Conservation (phyloP, 176 grass and related monocot genomes). For the Echinochloa phyllopogon region DNA sequence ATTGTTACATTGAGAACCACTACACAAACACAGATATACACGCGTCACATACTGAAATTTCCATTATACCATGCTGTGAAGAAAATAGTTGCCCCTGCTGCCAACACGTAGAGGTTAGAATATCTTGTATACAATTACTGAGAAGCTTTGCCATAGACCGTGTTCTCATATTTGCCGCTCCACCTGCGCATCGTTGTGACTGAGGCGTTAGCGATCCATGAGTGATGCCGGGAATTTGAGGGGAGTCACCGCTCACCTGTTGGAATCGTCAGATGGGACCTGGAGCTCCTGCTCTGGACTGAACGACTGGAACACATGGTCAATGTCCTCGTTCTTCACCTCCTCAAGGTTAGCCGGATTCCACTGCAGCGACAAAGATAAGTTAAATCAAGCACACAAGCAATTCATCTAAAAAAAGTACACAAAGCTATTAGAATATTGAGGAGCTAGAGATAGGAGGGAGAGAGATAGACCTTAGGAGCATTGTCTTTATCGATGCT, state of each 20-base stretch:
- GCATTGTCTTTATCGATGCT: slow-evolving; percentile 93
- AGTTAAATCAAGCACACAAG: slow-evolving; percentile 5
- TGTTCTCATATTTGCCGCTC: slow-evolving; percentile 81
- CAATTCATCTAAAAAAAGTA: no score
- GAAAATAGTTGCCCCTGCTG: not conserved
- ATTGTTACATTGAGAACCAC: slow-evolving; percentile 16
- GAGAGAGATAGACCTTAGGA: slow-evolving; percentile 66
- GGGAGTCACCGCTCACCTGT: slow-evolving; percentile 48
- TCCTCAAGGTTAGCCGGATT: slow-evolving; percentile 64
- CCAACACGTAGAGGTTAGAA: not conserved
- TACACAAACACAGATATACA: slow-evolving; percentile 10
- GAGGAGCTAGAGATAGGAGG: not conserved
- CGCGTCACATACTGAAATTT: not conserved
- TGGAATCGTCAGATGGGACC: slow-evolving; percentile 62
- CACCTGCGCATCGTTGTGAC: slow-evolving; percentile 54
- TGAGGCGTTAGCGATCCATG: not conserved
- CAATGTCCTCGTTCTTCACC: slow-evolving; percentile 69
- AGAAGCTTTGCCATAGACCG: slow-evolving; percentile 52
- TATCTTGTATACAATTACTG: not conserved
- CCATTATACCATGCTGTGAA: not conserved
- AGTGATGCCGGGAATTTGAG: slow-evolving; percentile 5
- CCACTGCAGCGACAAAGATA: slow-evolving; percentile 62
- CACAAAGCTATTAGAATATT: not conserved
- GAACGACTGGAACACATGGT: slow-evolving; percentile 72
- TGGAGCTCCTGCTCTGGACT: slow-evolving; percentile 73